A percentile compares a stretch with the other conserved stretches of the same genome.
phyloP scores from a whole-genome alignment of 78 protist genomes.

The Andalucia godoyi region DNA sequence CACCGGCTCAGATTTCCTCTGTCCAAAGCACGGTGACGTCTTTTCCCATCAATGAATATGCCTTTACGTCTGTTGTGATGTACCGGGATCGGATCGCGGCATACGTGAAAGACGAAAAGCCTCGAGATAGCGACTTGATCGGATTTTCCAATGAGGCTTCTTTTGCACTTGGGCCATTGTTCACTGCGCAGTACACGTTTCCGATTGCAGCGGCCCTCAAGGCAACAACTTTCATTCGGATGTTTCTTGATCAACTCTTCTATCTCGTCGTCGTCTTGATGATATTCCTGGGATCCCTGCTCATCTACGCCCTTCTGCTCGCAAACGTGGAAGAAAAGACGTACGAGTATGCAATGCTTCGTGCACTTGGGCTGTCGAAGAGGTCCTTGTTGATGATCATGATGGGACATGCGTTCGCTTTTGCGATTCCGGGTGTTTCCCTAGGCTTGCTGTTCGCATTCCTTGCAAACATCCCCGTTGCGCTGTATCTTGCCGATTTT shows the following conservation, averaged over 20 bases:
- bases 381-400: neutral
- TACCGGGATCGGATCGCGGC: constrained; percentile 15
- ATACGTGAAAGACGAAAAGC: constrained; percentile 17
- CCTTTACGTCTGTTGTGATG: constrained; percentile 23
- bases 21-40: too few relatives aligned
- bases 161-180: constrained; percentile 2
- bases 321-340: constrained; percentile 76
- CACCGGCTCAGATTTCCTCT: too few relatives aligned
- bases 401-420: constrained; percentile 1
- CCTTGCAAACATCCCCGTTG: neutral
- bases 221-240: constrained; percentile 16
- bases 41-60: constrained; percentile 5
- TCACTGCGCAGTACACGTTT: constrained; percentile 14
- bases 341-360: constrained; percentile 81
- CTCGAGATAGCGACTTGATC: constrained; percentile 20
- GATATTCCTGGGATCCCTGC: constrained; percentile 48
- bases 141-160: constrained; percentile 25
- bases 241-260: constrained; percentile 49
- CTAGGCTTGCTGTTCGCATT: constrained; percentile 32
- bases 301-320: constrained; percentile 67
- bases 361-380: constrained; percentile 73
- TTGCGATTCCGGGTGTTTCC: constrained; percentile 61
- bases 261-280: neutral
- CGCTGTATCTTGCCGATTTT: neutral
- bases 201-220: constrained; percentile 33